A percentile compares a stretch with the other conserved stretches of the same genome.
phyloP scores from a whole-genome alignment of 2,329 filamentous ascomycete genomes.

The Diaporthe sp. region DNA sequence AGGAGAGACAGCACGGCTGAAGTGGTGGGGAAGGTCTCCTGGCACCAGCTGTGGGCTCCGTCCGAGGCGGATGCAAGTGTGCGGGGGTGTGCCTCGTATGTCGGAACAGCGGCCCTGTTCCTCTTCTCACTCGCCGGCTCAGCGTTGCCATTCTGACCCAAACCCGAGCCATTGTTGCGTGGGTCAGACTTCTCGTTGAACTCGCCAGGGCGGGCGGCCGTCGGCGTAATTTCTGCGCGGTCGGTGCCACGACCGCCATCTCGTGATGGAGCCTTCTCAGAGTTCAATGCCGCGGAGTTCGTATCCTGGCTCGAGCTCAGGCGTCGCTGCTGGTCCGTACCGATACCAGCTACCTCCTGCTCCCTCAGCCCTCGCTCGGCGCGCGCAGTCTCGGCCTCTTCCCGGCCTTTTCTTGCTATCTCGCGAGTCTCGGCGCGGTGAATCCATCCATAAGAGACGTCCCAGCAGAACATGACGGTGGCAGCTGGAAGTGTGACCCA shows the following conservation, averaged over 20 bases:
- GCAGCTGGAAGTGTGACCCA: slow-evolving; percentile 80
- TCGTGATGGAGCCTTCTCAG: background rate
- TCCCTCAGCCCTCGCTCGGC: slow-evolving; percentile 55
- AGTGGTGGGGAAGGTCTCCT: slow-evolving; percentile 79
- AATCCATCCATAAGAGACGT: slow-evolving; percentile 74
- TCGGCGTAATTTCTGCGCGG: background rate
- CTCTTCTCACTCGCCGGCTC: slow-evolving; percentile 13
- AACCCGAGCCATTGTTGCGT: background rate
- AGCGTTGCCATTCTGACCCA: background rate
- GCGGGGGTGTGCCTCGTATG: slow-evolving; percentile 43
- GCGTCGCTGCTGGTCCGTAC: background rate
- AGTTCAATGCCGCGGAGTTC: slow-evolving; percentile 7
- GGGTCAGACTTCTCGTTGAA: slow-evolving; percentile 17
- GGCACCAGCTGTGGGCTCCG: slow-evolving; percentile 68
- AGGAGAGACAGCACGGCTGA: slow-evolving; percentile 76
- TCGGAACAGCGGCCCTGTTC: background rate
- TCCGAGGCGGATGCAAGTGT: slow-evolving; percentile 67
- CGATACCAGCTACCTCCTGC: slow-evolving; percentile 47
- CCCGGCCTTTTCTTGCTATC: slow-evolving; percentile 70
- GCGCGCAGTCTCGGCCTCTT: slow-evolving; percentile 60
- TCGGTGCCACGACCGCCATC: background rate
- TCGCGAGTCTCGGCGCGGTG: slow-evolving; percentile 73
- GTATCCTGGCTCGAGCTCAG: slow-evolving; percentile 24
- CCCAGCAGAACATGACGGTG: slow-evolving; percentile 77
- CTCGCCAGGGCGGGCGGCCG: background rate